phyloP scores from a whole-genome alignment of 768 basidiomycete genomes.

The Suillus placidus region DNA sequence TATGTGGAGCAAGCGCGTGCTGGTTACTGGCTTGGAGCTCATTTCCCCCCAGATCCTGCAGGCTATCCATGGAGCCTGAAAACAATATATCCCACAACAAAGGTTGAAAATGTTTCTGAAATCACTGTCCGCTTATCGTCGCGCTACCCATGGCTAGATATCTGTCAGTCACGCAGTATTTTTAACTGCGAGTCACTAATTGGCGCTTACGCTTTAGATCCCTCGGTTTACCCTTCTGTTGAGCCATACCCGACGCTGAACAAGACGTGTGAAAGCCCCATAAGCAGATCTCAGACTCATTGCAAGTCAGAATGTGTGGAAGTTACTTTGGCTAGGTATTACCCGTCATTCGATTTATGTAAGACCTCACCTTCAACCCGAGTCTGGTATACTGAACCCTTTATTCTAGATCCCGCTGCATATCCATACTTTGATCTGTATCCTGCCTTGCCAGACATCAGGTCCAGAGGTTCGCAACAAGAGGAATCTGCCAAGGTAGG shows the following conservation, averaged over 20 bases:
- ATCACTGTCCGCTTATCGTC: slow-evolving; percentile 11
- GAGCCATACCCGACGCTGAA: slow-evolving; percentile 16
- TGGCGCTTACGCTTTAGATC: slow-evolving; percentile 12
- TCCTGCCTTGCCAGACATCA: slow-evolving; percentile 12
- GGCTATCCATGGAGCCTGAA: slow-evolving; percentile 33
- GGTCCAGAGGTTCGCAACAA: not conserved
- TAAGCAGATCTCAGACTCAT: slow-evolving; percentile 6
- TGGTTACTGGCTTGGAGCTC: slow-evolving; percentile 1
- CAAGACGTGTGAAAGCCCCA: slow-evolving; percentile 1
- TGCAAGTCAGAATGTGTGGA: not conserved
- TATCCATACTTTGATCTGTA: slow-evolving; percentile 41
- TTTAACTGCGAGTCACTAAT: not conserved
- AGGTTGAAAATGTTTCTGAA: slow-evolving; percentile 2
- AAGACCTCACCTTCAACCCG: not conserved
- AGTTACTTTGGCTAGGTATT: slow-evolving; percentile 12
- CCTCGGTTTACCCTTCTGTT: slow-evolving; percentile 21
- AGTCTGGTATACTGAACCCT: slow-evolving; percentile 1
- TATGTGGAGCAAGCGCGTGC: slow-evolving; percentile 22
- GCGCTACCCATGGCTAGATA: slow-evolving; percentile 26
- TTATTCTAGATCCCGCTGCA: slow-evolving; percentile 27
- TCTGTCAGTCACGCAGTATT: slow-evolving; percentile 24
- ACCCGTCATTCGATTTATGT: slow-evolving; percentile 30
- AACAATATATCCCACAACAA: slow-evolving; percentile 25
- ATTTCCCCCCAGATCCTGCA: slow-evolving; percentile 17
- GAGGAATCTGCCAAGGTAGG: not conserved